Conservation (phyloP, 2,329 filamentous ascomycete genomes). For the Diaporthe capsici region DNA sequence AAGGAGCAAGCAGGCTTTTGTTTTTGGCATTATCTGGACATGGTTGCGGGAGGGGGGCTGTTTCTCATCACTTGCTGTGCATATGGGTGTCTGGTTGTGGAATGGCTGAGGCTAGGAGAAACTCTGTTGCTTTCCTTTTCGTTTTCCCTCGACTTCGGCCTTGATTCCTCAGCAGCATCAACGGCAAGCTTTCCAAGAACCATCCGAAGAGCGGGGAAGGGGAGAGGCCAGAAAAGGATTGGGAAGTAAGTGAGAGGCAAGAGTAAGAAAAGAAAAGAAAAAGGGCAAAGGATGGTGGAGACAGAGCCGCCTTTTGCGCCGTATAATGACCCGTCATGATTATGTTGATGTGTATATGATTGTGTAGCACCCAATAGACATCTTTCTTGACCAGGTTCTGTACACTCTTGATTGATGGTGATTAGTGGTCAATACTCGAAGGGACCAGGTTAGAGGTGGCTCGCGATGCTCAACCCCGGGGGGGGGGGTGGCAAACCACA, state of each 20-base stretch:
- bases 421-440: no score
- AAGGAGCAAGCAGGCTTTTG: not conserved
- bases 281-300: not conserved
- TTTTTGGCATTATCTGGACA: not conserved
- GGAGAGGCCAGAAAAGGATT: not conserved
- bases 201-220: not conserved
- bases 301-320: not conserved
- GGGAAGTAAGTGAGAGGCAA: not conserved
- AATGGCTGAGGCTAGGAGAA: not conserved
- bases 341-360: slow-evolving; percentile 28
- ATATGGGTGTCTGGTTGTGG: slow-evolving; percentile 1
- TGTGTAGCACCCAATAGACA: slow-evolving; percentile 15
- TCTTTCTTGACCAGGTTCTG: not conserved
- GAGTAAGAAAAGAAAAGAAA: not conserved
- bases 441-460: not conserved
- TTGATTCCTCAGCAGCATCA: not conserved
- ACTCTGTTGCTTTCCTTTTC: not conserved
- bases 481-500: not conserved
- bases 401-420: not conserved
- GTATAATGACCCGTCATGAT: slow-evolving; percentile 33
- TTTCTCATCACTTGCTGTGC: not conserved
- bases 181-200: not conserved
- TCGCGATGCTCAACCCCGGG: no score
- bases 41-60: not conserved
- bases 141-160: not conserved